These are phyloP conservation scores for Picochlorum costavermella DNA, from an alignment of 139 green algal genomes.

Conservation along the genomic window DNA sequence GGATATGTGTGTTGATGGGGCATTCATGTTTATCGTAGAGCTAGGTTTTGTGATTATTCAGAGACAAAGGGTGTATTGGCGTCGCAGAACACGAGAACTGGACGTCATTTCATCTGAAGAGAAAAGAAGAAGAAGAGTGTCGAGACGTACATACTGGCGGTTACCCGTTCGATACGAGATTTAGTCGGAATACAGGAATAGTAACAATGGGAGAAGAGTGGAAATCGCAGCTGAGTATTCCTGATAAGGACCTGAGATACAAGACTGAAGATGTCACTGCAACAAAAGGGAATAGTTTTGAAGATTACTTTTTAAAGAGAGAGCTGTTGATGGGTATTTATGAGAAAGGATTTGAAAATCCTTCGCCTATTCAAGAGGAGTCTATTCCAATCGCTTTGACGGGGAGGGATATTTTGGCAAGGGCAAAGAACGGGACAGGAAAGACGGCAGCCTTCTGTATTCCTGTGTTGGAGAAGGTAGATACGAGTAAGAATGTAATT, in stretches of 20 bases:
- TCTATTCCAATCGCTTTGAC: slow-evolving; percentile 96
- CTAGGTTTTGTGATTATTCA: too few species aligned
- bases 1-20: too few species aligned
- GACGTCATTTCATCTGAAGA: too few species aligned
- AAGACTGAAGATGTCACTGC: slow-evolving; percentile 95
- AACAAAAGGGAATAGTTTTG: slow-evolving; percentile 98
- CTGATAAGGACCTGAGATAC: slow-evolving; percentile 70
- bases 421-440: slow-evolving; percentile 99
- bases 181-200: not conserved
- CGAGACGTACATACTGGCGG: too few species aligned
- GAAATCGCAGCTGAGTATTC: slow-evolving; percentile 74
- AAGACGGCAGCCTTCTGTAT: slow-evolving; percentile 99
- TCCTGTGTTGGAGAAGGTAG: slow-evolving; percentile 90
- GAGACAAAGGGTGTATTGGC: too few species aligned
- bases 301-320: slow-evolving; percentile 98
- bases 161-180: too few species aligned
- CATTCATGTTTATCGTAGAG: too few species aligned
- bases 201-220: slow-evolving; percentile 53
- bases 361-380: slow-evolving; percentile 92
- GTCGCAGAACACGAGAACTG: too few species aligned
- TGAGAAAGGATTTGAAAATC: slow-evolving; percentile 96
- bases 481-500: slow-evolving; percentile 77
- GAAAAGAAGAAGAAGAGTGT: too few species aligned
- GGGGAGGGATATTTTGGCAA: slow-evolving; percentile 92
- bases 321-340: slow-evolving; percentile 99